Conservation (phyloP, 768 basidiomycete genomes). For the Podaxis pistillaris region DNA sequence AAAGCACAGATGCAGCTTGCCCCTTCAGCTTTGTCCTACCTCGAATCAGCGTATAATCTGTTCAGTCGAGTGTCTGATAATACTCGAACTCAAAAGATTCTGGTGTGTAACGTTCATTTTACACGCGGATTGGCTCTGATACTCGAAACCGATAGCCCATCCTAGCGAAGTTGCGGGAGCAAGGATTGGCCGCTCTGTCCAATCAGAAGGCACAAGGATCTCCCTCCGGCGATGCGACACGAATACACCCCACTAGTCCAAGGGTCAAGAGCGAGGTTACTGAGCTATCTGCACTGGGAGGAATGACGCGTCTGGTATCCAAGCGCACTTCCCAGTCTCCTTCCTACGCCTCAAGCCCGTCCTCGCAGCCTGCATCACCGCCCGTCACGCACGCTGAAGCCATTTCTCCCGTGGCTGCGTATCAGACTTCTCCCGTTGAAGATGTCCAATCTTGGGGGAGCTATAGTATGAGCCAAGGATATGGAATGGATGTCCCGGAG, state of each 20-base stretch:
- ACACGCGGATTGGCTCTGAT: not conserved
- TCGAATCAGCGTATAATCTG: conserved; percentile 60
- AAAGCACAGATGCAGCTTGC: conserved; percentile 65
- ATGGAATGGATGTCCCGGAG: conserved; percentile 20
- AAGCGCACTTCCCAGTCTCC: conserved; percentile 48
- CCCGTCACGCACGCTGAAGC: conserved; percentile 23
- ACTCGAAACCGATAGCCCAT: conserved; percentile 45
- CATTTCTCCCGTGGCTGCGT: conserved; percentile 10
- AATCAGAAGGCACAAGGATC: conserved; percentile 23
- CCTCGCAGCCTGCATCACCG: conserved; percentile 47
- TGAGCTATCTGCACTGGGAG: conserved; percentile 58
- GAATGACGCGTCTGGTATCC: conserved; percentile 61
- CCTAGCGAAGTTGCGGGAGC: conserved; percentile 52
- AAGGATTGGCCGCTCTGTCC: conserved; percentile 44
- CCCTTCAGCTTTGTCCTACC: conserved; percentile 62
- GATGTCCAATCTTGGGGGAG: conserved; percentile 27
- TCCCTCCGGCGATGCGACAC: conserved; percentile 21
- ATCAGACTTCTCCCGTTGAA: conserved; percentile 11
- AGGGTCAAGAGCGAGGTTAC: conserved; percentile 60
- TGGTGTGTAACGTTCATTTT: conserved; percentile 40
- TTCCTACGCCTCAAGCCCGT: conserved; percentile 42
- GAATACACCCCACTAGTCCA: conserved; percentile 32
- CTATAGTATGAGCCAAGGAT: conserved; percentile 20
- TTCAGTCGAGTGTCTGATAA: conserved; percentile 55
- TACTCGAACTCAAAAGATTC: conserved; percentile 53